Percentiles rank a stretch among this genome's conserved stretches.
These are phyloP conservation scores for Lactarius evosmus DNA, from an alignment of 768 basidiomycete genomes.

Conservation along the genomic window DNA sequence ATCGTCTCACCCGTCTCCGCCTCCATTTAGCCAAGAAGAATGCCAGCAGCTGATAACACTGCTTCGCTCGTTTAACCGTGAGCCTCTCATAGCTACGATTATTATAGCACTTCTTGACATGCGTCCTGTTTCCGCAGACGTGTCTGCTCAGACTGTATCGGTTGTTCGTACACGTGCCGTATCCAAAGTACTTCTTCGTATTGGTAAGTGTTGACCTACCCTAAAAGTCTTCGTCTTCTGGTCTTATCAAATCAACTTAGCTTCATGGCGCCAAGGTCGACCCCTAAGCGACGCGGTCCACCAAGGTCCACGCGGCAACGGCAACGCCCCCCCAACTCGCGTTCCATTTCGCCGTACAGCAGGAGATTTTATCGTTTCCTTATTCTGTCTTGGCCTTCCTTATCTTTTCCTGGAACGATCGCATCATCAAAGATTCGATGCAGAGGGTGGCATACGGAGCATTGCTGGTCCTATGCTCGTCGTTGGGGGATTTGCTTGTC, in stretches of 20 bases:
- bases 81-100: slow-evolving; percentile 8
- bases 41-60: slow-evolving; percentile 70
- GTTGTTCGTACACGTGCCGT: slow-evolving; percentile 26
- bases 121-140: slow-evolving; percentile 1
- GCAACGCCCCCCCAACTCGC: slow-evolving; percentile 24
- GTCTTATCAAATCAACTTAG: slow-evolving; percentile 13
- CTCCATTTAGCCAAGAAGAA: slow-evolving; percentile 74
- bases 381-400: slow-evolving; percentile 74
- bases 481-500: slow-evolving; percentile 52
- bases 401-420: slow-evolving; percentile 65
- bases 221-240: background rate
- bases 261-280: slow-evolving; percentile 25
- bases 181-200: slow-evolving; percentile 26
- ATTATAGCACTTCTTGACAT: background rate
- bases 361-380: slow-evolving; percentile 56
- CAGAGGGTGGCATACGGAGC: slow-evolving; percentile 51
- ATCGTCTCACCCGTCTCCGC: slow-evolving; percentile 49
- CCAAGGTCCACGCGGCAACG: background rate
- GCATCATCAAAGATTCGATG: slow-evolving; percentile 49
- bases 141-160: slow-evolving; percentile 6
- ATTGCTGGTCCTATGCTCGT: slow-evolving; percentile 56
- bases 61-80: slow-evolving; percentile 44
- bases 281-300: slow-evolving; percentile 23
- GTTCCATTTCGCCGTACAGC: slow-evolving; percentile 47
- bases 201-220: slow-evolving; percentile 19